Evolutionary conservation across 495 filamentous ascomycete genomes (phyloP).

Genomic region (Entonaema liquescens): DNA sequence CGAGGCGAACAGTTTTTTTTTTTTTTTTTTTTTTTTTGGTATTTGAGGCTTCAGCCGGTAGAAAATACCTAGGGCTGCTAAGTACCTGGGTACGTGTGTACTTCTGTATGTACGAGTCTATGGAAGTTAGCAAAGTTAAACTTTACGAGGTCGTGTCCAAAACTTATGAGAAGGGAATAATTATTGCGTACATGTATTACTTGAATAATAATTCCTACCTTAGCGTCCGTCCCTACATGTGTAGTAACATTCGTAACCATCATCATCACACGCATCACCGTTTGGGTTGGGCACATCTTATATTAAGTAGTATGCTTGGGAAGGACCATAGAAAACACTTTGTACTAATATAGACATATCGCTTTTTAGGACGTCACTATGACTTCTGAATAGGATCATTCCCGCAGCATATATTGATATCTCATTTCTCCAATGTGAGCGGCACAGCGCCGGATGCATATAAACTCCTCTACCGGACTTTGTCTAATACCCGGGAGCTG

Average conservation of each 20-base stretch:
- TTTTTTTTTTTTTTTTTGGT: too few relatives aligned
- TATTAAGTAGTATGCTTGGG: background rate
- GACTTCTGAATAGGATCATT: constrained; percentile 1
- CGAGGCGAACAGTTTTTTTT: background rate
- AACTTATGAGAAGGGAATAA: background rate
- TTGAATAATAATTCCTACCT: background rate
- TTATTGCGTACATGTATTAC: background rate
- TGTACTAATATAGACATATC: background rate
- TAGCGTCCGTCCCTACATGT: background rate
- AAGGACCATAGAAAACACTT: background rate
- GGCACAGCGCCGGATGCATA: constrained; percentile 4
- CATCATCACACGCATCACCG: background rate
- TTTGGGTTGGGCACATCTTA: background rate
- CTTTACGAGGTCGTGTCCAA: too few relatives aligned
- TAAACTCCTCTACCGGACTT: background rate
- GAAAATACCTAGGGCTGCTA: constrained; percentile 6
- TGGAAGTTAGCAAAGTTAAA: too few relatives aligned
- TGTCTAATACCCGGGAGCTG: background rate
- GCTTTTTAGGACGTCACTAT: constrained; percentile 26
- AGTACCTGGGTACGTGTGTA: background rate
- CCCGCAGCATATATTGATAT: background rate
- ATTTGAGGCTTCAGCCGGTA: constrained; percentile 18
- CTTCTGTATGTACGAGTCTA: background rate
- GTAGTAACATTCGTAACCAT: background rate
- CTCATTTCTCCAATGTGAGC: background rate